Conservation (phyloP, 1,284 basidiomycete genomes). For the Rhodotorula mucilaginosa region DNA sequence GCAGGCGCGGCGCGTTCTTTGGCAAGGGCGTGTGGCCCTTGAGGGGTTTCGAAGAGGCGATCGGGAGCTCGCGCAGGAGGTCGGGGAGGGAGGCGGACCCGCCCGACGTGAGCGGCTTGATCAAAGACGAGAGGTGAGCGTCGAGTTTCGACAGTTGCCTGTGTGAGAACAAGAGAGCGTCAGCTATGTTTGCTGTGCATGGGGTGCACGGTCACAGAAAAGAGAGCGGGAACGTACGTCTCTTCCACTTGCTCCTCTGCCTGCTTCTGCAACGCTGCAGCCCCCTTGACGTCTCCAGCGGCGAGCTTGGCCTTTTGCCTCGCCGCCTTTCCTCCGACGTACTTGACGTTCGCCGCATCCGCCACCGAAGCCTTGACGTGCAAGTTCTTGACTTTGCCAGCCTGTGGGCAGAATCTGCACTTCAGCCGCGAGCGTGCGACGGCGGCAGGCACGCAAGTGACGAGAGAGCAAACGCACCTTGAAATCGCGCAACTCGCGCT, state of each 20-base stretch:
- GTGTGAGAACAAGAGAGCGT: not conserved
- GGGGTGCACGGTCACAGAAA: not conserved
- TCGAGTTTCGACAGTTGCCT: constrained; percentile 37
- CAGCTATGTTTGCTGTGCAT: no score
- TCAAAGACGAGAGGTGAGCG: constrained; percentile 30
- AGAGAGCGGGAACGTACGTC: constrained; percentile 6
- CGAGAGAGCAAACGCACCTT: constrained; percentile 18
- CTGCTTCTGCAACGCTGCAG: not conserved
- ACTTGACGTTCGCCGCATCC: constrained; percentile 30
- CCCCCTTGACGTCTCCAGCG: not conserved
- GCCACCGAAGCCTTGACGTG: constrained; percentile 29
- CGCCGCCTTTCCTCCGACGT: constrained; percentile 17
- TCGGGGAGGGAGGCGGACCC: constrained; percentile 24
- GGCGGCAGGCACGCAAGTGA: no score
- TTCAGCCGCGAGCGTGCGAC: not conserved
- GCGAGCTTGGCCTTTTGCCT: constrained; percentile 6
- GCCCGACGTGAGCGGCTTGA: constrained; percentile 25
- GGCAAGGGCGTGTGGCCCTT: constrained; percentile 40
- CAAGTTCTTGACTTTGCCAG: constrained; percentile 34
- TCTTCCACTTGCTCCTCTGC: constrained; percentile 27
- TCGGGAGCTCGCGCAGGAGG: constrained; percentile 32
- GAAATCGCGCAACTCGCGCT: constrained; percentile 32
- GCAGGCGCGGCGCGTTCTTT: constrained; percentile 34
- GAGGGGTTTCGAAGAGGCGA: constrained; percentile 22
- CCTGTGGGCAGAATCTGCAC: constrained; percentile 5